Percentiles rank a stretch among this genome's conserved stretches.
phyloP scores from a whole-genome alignment of 345 rosid genomes.

The Erucastrum elatum region DNA sequence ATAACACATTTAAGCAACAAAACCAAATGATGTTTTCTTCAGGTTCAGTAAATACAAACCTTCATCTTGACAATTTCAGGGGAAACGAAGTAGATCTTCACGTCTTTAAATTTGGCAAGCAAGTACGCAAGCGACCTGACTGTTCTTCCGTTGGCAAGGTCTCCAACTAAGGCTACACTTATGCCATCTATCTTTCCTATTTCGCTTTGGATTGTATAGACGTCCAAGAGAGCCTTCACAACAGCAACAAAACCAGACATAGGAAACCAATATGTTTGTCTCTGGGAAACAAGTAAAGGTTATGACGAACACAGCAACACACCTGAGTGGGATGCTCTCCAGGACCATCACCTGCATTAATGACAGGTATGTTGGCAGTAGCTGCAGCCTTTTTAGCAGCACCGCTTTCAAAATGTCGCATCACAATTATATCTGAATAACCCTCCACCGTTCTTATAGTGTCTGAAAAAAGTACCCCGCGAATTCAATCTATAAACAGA shows the following conservation, averaged over 20 bases:
- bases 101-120: constrained; percentile 79
- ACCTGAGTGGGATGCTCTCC: constrained; percentile 99
- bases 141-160: constrained; percentile 96
- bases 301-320: background rate
- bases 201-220: constrained; percentile 86
- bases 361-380: constrained; percentile 79
- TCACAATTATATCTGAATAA: constrained; percentile 84
- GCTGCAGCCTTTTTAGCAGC: constrained; percentile 95
- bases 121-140: constrained; percentile 91
- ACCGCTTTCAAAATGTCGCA: constrained; percentile 96
- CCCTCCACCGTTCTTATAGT: constrained; percentile 92
- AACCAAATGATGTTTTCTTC: background rate
- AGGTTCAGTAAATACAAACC: constrained; percentile 42
- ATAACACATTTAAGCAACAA: background rate
- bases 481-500: background rate
- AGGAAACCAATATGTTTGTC: background rate
- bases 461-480: constrained; percentile 46
- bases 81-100: constrained; percentile 85
- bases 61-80: constrained; percentile 92
- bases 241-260: background rate
- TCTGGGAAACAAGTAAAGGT: too few species aligned
- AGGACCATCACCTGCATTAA: constrained; percentile 99
- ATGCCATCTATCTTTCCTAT: constrained; percentile 86
- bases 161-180: constrained; percentile 90
- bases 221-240: constrained; percentile 84